These are phyloP conservation scores for Globisporangium irregulare DNA, from an alignment of 352 stramenopile species.

Conservation along the genomic window DNA sequence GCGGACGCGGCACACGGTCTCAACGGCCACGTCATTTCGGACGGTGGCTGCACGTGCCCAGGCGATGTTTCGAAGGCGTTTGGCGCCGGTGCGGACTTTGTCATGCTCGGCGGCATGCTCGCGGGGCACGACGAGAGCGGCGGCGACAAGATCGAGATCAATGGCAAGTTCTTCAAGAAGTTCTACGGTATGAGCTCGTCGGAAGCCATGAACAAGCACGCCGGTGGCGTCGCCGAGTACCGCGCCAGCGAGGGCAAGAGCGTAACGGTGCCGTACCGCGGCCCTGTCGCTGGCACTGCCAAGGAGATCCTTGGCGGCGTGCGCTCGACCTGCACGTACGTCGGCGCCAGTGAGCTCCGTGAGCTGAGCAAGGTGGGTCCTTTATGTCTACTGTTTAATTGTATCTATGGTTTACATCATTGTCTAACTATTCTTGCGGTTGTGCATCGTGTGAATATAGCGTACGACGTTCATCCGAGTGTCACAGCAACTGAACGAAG, in stretches of 20 bases:
- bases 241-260: slow-evolving; percentile 90
- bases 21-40: slow-evolving; percentile 86
- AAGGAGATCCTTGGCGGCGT: slow-evolving; percentile 92
- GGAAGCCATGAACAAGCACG: slow-evolving; percentile 92
- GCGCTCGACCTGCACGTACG: slow-evolving; percentile 91
- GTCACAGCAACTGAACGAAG: slow-evolving; percentile 91
- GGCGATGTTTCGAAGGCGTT: slow-evolving; percentile 91
- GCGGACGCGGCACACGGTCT: slow-evolving; percentile 89
- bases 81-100: slow-evolving; percentile 89
- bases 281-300: slow-evolving; percentile 71
- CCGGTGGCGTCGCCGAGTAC: slow-evolving; percentile 89
- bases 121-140: slow-evolving; percentile 90
- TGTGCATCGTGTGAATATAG: slow-evolving; percentile 2
- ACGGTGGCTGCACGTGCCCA: slow-evolving; percentile 88
- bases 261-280: slow-evolving; percentile 87
- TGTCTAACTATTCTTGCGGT: background rate
- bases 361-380: slow-evolving; percentile 78
- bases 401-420: background rate
- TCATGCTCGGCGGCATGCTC: slow-evolving; percentile 93
- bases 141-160: slow-evolving; percentile 73
- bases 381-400: background rate
- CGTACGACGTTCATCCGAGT: slow-evolving; percentile 93
- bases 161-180: slow-evolving; percentile 77
- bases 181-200: slow-evolving; percentile 94
- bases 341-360: slow-evolving; percentile 86